Evolutionary conservation across 1,284 basidiomycete genomes (phyloP).

Genomic region (Ganoderma boninense): DNA sequence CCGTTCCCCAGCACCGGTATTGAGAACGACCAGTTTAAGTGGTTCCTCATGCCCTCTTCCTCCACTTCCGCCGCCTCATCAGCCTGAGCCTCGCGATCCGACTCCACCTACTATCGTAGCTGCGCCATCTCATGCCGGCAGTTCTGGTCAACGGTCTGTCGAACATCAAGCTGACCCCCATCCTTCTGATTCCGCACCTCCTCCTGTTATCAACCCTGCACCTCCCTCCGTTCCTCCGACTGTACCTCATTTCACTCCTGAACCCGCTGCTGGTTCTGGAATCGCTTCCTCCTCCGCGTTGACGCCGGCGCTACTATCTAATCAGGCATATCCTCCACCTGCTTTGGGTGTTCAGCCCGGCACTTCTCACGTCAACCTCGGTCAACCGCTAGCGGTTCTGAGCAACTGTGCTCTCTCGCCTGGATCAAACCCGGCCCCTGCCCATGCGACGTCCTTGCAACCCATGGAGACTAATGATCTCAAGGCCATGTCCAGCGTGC

Average conservation of each 20-base stretch:
- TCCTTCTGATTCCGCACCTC: not conserved
- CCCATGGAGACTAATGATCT: not conserved
- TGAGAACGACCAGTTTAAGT: not conserved
- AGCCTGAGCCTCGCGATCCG: not conserved
- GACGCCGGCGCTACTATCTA: not conserved
- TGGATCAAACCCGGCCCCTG: not conserved
- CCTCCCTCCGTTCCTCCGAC: not conserved
- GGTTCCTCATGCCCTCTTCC: not conserved
- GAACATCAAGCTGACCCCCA: not conserved
- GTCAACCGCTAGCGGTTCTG: not conserved
- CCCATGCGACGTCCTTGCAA: not conserved
- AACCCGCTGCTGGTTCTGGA: not conserved
- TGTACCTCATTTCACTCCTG: not conserved
- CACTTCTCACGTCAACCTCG: not conserved
- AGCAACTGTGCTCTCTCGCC: not conserved
- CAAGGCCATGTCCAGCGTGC: not conserved
- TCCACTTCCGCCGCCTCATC: not conserved
- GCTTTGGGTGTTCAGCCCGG: not conserved
- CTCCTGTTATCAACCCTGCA: not conserved
- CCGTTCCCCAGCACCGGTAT: not conserved
- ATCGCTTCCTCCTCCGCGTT: not conserved
- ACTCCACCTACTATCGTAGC: not conserved
- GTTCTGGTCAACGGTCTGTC: not conserved
- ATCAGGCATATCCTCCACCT: not conserved
- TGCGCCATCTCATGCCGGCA: not conserved